Base-by-base conservation (phyloP, 768 basidiomycete genomes). In the Pilatotrama ljubarskyi region DNA sequence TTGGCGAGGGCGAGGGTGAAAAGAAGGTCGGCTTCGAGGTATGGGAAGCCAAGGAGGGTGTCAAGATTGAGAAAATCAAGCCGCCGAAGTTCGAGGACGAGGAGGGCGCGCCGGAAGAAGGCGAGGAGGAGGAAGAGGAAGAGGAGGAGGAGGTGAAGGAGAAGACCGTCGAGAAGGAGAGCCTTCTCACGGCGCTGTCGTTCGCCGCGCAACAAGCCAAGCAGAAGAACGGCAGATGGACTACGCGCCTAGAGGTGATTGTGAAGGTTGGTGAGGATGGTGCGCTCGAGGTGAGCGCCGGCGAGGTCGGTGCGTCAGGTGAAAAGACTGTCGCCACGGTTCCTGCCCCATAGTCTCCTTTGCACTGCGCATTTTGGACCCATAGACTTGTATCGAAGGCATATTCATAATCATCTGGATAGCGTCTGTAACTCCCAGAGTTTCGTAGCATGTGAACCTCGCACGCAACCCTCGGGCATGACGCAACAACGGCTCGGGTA, bases 11-110 rank as follows among this genome's bases (percentile, higher is more conserved):
- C 52, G 73, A 66, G 41, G 75, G 68, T 3, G 66, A 60, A 53
- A 81, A 78, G 66, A 75, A 75, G 65, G 75, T 90, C 42, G 85
- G 81, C 13, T 80, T 87, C 52, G 91, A 93, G 71, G 74, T 93
- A 25, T 91, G 89, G 88, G 90, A 93, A 69, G 84, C 85, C 17
- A 80, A 80, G 52, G 90, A 91, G 67, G 80, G 80, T 2, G 77
- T 91, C 61, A 81, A 83, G 57, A 70, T 87, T 18, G 88, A 89
- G 65, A 85, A 82, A 67, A 75, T 82, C 22, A 77, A 76, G 50
- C 77, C 77, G 3, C 76, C 78, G 5, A 80, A 80, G 62, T 62
- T 74, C 8, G 81, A 82, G 22, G 69, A 74, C 15, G 76, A 78
- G 10, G 81, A 80, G 2, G 78, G 77, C 3, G 81, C 79, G 8